Evolutionary conservation across 2,329 filamentous ascomycete species (phyloP), one percentile per base, ranked within the genome.

Genomic region (Tolypocladium tropicale): DNA sequence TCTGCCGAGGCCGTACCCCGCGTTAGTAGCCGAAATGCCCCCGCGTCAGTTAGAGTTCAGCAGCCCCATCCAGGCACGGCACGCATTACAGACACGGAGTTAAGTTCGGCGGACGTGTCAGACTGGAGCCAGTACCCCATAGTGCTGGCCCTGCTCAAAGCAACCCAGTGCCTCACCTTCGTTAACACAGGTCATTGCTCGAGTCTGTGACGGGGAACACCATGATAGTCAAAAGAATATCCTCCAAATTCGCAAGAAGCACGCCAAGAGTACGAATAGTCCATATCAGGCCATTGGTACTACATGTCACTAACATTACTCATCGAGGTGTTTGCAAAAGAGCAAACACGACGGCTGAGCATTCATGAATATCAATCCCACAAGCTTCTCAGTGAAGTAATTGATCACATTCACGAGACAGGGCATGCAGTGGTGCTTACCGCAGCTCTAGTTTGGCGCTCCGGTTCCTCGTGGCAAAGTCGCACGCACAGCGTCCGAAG

Each of bases 301-400:
- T 30, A 11, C 3, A 49, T 4, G 28, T 6, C 16, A n/a, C 18
- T 49, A 18, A 49, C 25, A 9, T 4, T 23, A 1, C 5, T 12
- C 7, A 28, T 6, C n/a, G 36, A 60, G 60, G 33, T 52, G 10
- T 41, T 14, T 3, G 14, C 52, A 1, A 53, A 21, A 28, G 30
- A 23, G 21, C 58, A 61, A 34, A 34, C 37, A 4, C 56, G 60
- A 28, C 28, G 32, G 2, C 58, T 70, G 12, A 68, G 60, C 43
- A 56, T 70, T 28, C 66, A 68, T 41, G 61, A 65, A 43, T 61
- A 64, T 46, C 63, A 70, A 48, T 66, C 67, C 2, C 64, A 67
- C 41, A 34, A 60, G 16, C 50, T 70, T 25, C 59, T 70, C 3
- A 57, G 52, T 57, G 53, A 67, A 30, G 67, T 67, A 53, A 34